Evolutionary conservation across 2,329 filamentous ascomycete species (phyloP).

Genomic region (Didymella lethalis): DNA sequence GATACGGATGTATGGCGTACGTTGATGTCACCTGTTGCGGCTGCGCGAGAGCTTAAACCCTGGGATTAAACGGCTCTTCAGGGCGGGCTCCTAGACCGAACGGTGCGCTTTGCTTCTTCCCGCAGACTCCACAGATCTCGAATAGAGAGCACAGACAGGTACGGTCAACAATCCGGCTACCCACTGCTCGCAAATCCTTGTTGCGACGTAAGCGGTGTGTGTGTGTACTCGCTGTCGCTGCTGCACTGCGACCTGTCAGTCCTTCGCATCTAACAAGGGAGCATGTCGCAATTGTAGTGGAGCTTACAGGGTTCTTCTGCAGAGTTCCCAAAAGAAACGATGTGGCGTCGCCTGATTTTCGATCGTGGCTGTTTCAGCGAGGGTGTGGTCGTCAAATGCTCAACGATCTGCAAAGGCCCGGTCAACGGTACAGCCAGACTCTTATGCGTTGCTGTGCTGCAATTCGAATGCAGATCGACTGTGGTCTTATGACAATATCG

Average conservation of each 20-base stretch:
- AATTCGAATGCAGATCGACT: constrained; percentile 3
- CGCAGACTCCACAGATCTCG: constrained; percentile 49
- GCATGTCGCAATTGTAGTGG: constrained; percentile 41
- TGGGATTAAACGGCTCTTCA: constrained; percentile 42
- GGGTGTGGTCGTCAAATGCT: constrained; percentile 39
- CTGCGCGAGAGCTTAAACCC: constrained; percentile 46
- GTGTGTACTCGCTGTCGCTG: constrained; percentile 29
- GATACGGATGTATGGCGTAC: constrained; percentile 23
- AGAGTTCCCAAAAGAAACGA: constrained; percentile 41
- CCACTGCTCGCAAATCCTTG: constrained; percentile 36
- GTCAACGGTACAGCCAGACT: constrained; percentile 31
- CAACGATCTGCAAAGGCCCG: constrained; percentile 43
- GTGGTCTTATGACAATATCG: neutral
- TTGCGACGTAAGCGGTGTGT: constrained; percentile 45
- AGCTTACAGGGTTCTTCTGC: constrained; percentile 50
- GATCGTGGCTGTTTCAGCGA: constrained; percentile 47
- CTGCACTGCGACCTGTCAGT: constrained; percentile 48
- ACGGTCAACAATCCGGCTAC: constrained; percentile 33
- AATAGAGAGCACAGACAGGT: constrained; percentile 48
- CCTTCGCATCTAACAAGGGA: constrained; percentile 37
- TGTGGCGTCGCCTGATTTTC: constrained; percentile 45
- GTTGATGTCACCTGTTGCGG: constrained; percentile 38
- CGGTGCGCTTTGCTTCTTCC: constrained; percentile 50
- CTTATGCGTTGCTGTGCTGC: constrained; percentile 27
- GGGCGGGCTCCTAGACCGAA: constrained; percentile 35